Conservation (phyloP, 768 basidiomycete species). For the Sarcomyxa edulis region DNA sequence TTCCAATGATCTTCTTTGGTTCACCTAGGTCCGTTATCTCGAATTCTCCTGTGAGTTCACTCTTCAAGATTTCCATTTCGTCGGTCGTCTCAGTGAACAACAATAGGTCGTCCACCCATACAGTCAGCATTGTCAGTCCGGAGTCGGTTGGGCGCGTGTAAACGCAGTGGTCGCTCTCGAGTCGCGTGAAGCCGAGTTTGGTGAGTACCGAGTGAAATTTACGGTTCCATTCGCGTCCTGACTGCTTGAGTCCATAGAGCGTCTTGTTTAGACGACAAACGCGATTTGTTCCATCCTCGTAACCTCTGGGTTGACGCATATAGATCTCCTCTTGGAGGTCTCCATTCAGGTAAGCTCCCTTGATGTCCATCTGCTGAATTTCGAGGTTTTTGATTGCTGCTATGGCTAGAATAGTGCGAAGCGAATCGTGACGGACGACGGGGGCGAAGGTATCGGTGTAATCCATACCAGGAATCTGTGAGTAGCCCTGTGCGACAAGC, state of each 20-base stretch:
- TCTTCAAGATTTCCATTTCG: constrained; percentile 5
- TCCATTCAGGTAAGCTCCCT: constrained; percentile 1
- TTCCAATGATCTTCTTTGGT: constrained; percentile 5
- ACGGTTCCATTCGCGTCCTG: constrained; percentile 12
- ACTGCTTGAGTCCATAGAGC: constrained; percentile 26
- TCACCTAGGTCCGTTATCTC: constrained; percentile 9
- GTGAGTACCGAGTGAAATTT: neutral
- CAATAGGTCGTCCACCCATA: constrained; percentile 9
- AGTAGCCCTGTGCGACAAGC: constrained; percentile 2
- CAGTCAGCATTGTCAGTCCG: constrained; percentile 2
- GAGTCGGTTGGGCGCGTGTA: constrained; percentile 3
- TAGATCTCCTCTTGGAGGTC: constrained; percentile 11
- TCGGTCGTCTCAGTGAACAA: constrained; percentile 2
- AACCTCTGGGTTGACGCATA: constrained; percentile 18
- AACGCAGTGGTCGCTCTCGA: constrained; percentile 6
- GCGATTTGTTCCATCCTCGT: constrained; percentile 19
- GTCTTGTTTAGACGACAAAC: constrained; percentile 19
- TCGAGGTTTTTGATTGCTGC: constrained; percentile 5
- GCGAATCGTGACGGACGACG: neutral
- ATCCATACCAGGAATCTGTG: constrained; percentile 1
- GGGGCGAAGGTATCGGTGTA: constrained; percentile 3
- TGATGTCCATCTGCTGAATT: constrained; percentile 2
- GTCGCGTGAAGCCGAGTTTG: constrained; percentile 2
- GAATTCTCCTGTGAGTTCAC: neutral
- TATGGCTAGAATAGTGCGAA: constrained; percentile 1